Evolutionary conservation across 2,329 filamentous ascomycete genomes (phyloP), one percentile per base, ranked within the genome.

Genomic region (Diaporthe sp.): DNA sequence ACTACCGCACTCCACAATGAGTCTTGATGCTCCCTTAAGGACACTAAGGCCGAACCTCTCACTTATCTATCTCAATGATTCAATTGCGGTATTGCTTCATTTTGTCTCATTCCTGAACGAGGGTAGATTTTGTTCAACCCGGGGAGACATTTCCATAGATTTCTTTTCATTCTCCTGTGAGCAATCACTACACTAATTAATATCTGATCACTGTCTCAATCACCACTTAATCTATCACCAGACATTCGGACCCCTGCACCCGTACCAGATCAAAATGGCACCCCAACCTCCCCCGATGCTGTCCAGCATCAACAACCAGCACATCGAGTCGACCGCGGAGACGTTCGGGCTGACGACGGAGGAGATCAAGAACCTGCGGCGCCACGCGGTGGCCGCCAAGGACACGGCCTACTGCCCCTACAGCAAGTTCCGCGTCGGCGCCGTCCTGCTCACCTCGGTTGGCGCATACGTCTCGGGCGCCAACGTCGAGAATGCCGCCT

Each of bases 401-500:
- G 88, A 88, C 3, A 89, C 87, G 72, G 95, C 96, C 49, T 98
- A 98, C 86, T 98, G 95, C 90, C 95, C 94, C 4, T 98, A 98
- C 88, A 97, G 95, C 80, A 90, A 93, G 76, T 99, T 98, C 88
- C 94, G 93, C 78, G 97, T 99, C 77, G 97, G 97, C 77, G 93
- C 94, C 68, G 92, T 94, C 46, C 85, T 98, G 76, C 91, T 98
- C 77, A 89, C 91, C 9, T 69, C 67, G 15, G 75, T 74, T 68
- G 79, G 76, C 74, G 77, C 83, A 83, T 91, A 88, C 79, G 88
- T 95, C 74, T 87, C 89, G 61, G 97, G 97, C 73, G 95, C 94
- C 77, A 98, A 98, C 82, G 92, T 98, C 77, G 97, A 99, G 86
- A 98, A 98, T 82, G 96, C 95, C 1, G 88, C 94, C 39, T 98